Evolutionary conservation across 176 grass and related monocot species (phyloP).

Genomic region (Oryza nivara): DNA sequence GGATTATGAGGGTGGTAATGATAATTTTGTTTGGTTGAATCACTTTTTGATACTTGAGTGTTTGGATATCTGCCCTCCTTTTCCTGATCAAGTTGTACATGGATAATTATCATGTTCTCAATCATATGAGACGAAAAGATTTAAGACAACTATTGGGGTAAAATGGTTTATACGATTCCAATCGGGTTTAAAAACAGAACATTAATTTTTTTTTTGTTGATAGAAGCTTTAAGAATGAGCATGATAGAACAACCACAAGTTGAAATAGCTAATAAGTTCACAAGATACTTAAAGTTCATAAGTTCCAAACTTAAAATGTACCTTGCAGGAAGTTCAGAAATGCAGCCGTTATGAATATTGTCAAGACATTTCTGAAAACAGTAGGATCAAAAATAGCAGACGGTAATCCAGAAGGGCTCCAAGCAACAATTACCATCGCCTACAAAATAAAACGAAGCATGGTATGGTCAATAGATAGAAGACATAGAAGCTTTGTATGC

Average conservation of each 20-base stretch:
- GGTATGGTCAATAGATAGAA: constrained; percentile 21
- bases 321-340: constrained; percentile 96
- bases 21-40: not conserved
- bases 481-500: constrained; percentile 23
- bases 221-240: not conserved
- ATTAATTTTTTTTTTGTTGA: not conserved
- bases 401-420: constrained; percentile 67
- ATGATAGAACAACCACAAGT: not conserved
- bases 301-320: constrained; percentile 31
- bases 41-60: not conserved
- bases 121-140: not conserved
- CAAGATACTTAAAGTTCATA: not conserved
- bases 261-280: constrained; percentile 16
- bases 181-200: not conserved
- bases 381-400: constrained; percentile 64
- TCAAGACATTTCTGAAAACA: constrained; percentile 87
- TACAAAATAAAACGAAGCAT: constrained; percentile 45
- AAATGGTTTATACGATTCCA: not conserved
- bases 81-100: not conserved
- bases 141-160: not conserved
- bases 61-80: not conserved
- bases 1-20: not conserved
- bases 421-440: constrained; percentile 99
- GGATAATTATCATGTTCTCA: not conserved
- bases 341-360: constrained; percentile 93